These are phyloP conservation scores for Takashimella tepidaria DNA, from an alignment of 1,284 basidiomycete genomes.

Conservation along the genomic window DNA sequence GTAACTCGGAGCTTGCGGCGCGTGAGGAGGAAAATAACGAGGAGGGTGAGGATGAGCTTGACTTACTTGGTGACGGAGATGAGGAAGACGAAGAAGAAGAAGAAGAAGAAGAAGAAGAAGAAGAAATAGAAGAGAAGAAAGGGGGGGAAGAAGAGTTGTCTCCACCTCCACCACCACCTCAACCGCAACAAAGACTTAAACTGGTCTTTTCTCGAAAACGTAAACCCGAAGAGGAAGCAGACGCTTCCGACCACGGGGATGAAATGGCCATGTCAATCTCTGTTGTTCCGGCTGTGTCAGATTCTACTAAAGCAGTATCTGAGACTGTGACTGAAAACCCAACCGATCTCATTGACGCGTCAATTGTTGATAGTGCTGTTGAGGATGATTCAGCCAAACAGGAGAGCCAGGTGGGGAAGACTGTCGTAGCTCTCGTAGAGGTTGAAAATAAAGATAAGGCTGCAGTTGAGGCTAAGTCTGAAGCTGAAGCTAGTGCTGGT, in stretches of 20 bases:
- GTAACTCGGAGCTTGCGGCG: no score
- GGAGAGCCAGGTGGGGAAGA: neutral
- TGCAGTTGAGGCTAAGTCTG: no score
- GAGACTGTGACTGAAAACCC: neutral
- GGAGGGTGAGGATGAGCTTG: neutral
- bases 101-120: conserved; percentile 3
- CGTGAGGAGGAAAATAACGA: no score
- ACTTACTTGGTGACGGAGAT: neutral
- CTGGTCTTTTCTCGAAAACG: conserved; percentile 1
- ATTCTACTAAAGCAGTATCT: no score
- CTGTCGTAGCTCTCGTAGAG: no score
- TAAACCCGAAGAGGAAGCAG: neutral
- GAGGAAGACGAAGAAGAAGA: neutral
- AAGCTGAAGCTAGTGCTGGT: no score
- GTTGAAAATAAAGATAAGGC: no score
- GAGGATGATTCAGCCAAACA: neutral
- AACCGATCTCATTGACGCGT: neutral
- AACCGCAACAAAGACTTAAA: conserved; percentile 1
- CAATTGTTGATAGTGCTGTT: neutral
- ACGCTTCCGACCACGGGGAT: no score
- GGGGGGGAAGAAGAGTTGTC: neutral
- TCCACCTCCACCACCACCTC: neutral
- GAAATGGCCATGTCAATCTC: neutral
- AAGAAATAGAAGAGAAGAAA: neutral
- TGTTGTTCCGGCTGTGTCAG: no score